These are phyloP conservation scores for Plasmodium gonderi DNA, from an alignment of 169 alveolate genomes.

Conservation along the genomic window DNA sequence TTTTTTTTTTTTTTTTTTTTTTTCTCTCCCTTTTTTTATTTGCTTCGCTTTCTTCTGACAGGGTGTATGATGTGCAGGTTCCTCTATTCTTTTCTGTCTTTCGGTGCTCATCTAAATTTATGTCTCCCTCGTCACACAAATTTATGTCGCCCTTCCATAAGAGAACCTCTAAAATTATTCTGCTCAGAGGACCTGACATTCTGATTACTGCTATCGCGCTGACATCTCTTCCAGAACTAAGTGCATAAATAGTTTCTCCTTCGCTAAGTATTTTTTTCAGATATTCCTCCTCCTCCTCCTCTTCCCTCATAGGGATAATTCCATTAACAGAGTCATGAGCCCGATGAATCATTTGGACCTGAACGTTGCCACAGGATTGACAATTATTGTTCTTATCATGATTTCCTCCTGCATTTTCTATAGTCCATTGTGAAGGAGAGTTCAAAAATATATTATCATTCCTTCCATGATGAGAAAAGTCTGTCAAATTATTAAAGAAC, in stretches of 20 bases:
- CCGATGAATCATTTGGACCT: too few relatives aligned
- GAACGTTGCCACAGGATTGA: too few relatives aligned
- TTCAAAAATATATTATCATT: too few relatives aligned
- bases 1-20: neutral
- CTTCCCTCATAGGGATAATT: neutral
- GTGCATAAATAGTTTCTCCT: constrained; percentile 43
- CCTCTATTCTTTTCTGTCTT: neutral
- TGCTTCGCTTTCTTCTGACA: neutral
- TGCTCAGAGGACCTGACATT: constrained; percentile 36
- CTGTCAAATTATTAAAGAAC: too few relatives aligned
- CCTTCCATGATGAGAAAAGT: too few relatives aligned
- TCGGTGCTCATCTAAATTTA: neutral
- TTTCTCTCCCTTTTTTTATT: constrained; percentile 7
- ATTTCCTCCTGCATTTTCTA: too few relatives aligned
- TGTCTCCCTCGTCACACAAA: neutral
- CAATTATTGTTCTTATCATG: too few relatives aligned
- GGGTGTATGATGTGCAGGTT: neutral
- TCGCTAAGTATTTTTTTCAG: constrained; percentile 4
- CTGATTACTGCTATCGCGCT: constrained; percentile 51
- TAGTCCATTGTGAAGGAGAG: too few relatives aligned
- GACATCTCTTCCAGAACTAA: constrained; percentile 26
- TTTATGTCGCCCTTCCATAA: neutral
- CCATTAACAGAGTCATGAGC: neutral
- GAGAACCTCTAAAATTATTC: constrained; percentile 33
- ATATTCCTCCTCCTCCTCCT: neutral